Evolutionary conservation across 306 rosid species (phyloP), one percentile per base, ranked within the genome.

Genomic region (Dryas drummondii): DNA sequence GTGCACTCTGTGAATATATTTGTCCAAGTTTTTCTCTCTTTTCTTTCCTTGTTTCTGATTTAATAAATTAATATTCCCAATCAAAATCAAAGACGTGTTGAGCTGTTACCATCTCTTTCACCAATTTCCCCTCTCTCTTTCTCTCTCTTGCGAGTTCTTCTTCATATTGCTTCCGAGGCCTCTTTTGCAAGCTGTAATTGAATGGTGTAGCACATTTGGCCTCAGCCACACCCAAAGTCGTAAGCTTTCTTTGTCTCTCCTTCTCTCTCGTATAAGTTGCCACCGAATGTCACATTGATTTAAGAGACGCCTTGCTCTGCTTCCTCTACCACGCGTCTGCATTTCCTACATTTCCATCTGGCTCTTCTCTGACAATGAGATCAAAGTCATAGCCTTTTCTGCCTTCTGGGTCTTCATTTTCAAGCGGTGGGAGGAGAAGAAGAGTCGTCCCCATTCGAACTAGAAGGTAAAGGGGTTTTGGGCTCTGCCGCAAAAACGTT

Each of bases 41-140:
- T 22, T 16, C 46, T 62, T 15, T 1, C 8, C 15, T 6, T 5
- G 13, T 40, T 11, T 9, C 15, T 67, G 17, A n/a, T 69, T 54
- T 66, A 13, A 27, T 57, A 15, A 57, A 52, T 60, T 68, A 37
- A 32, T 57, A 19, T 78, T 76, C 13, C 40, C 76, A 72, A 80
- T 83, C 77, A 78, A 86, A 82, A 57, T 12, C 48, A 84, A 88
- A 86, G 83, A 82, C 93, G 92, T 91, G 98, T 85, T 88, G 94
- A 91, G 96, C 88, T 89, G 96, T 89, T 84, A 9, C 76, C 88
- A 72, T 79, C 74, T 57, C 81, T 65, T 70, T 71, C 62, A 12
- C 49, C 14, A 51, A 49, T 54, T 77, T 50, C 70, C 55, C 80
- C 68, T 72, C 76, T 72, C 76, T 52, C 64, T 75, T 76, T 62